These are phyloP conservation scores for Nakazawaea siamensis DNA, from an alignment of 805 yeast genomes.

Conservation along the genomic window DNA sequence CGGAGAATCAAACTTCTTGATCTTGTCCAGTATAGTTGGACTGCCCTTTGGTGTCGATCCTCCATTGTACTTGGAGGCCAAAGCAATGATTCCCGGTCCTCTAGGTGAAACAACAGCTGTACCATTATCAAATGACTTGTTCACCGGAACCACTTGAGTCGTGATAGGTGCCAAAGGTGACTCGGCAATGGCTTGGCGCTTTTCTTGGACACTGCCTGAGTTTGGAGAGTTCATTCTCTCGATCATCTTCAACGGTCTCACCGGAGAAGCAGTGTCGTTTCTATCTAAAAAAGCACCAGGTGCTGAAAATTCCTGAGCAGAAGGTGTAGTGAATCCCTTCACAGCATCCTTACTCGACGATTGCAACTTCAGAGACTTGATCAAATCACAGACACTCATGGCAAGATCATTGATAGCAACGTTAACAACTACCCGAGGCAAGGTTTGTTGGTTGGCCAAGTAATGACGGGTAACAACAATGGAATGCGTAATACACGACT, in stretches of 20 bases:
- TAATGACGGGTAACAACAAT: conserved; percentile 73
- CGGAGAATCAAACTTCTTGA: conserved; percentile 11
- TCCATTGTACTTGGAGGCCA: conserved; percentile 20
- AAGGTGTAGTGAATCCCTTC: conserved; percentile 9
- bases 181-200: conserved; percentile 2
- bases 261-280: conserved; percentile 31
- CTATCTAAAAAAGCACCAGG: conserved; percentile 3
- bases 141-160: conserved; percentile 1
- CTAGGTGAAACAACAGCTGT: conserved; percentile 6
- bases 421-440: conserved; percentile 67
- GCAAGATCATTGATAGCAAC: conserved; percentile 70
- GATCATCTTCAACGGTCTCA: conserved; percentile 63
- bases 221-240: conserved; percentile 34
- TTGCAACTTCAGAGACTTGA: conserved; percentile 43
- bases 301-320: conserved; percentile 3
- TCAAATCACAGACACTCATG: conserved; percentile 54
- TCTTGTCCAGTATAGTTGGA: conserved; percentile 9
- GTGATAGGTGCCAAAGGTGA: conserved; percentile 6
- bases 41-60: conserved; percentile 2
- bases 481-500: conserved; percentile 64
- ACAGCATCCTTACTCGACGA: conserved; percentile 5
- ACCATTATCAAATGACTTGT: background rate
- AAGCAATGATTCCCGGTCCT: conserved; percentile 17
- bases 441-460: conserved; percentile 49
- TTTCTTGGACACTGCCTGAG: background rate